A percentile compares a stretch with the other conserved stretches of the same genome.
phyloP scores from a whole-genome alignment of 495 filamentous ascomycete genomes.

The Pseudevernia furfuracea region DNA sequence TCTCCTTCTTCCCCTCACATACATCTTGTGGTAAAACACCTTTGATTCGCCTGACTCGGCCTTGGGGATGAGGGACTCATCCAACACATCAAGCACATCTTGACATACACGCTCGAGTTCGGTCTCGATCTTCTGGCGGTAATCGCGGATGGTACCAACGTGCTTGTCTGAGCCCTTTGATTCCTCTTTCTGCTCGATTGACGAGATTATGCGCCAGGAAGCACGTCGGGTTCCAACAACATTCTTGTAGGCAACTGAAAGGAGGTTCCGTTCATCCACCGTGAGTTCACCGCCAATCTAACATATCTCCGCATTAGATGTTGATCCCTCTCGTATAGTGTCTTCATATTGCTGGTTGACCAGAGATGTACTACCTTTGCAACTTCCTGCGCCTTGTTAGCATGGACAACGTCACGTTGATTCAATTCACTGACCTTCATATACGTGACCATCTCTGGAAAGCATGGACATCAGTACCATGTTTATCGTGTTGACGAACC shows the following conservation, averaged over 20 bases:
- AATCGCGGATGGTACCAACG: slow-evolving; percentile 89
- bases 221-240: slow-evolving; percentile 97
- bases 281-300: slow-evolving; percentile 90
- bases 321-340: not conserved
- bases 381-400: slow-evolving; percentile 46
- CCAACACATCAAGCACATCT: slow-evolving; percentile 94
- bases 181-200: slow-evolving; percentile 99
- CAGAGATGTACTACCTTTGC: slow-evolving; percentile 67
- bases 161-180: slow-evolving; percentile 98
- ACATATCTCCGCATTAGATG: slow-evolving; percentile 25
- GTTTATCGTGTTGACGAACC: not conserved
- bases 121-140: slow-evolving; percentile 97
- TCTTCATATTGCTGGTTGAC: not conserved
- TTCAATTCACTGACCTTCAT: slow-evolving; percentile 72
- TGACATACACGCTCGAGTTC: slow-evolving; percentile 98
- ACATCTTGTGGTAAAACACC: slow-evolving; percentile 99
- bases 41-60: slow-evolving; percentile 97
- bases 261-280: slow-evolving; percentile 97
- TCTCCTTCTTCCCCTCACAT: slow-evolving; percentile 32
- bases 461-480: slow-evolving; percentile 7
- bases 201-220: slow-evolving; percentile 99
- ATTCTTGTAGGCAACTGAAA: slow-evolving; percentile 99
- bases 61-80: slow-evolving; percentile 93
- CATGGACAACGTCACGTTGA: slow-evolving; percentile 21
- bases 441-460: slow-evolving; percentile 92